Evolutionary conservation across 768 basidiomycete species (phyloP), one percentile per base, ranked within the genome.

Genomic region (Amanita rubescens): DNA sequence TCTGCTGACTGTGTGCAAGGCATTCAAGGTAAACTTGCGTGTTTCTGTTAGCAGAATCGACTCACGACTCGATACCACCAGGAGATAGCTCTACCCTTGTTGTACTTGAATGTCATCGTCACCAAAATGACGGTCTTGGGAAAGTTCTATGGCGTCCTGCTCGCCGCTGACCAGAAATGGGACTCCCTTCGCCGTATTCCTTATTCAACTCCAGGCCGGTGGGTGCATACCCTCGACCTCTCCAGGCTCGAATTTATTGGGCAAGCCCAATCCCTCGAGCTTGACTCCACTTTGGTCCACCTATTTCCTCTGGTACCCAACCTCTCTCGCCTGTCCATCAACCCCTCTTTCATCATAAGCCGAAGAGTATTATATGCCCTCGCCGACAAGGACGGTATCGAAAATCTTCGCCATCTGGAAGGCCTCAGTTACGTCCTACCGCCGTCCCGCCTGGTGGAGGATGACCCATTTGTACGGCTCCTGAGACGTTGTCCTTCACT

Each of bases 141-240:
- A 52, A 75, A 71, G 55, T 85, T 93, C 59, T 71, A 77, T n/a
- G 55, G 69, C n/a, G 72, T 71, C 20, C 75, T 94, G 1, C 69
- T 75, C 55, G 60, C 63, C 27, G 83, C 85, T 6, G 92, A 95
- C 57, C 75, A 80, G 59, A 79, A 77, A 62, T 95, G 93, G 93
- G 90, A 93, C 61, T 88, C 90, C 41, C 82, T 95, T 53, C 81
- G 89, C 49, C 79, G 93, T 47, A 91, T 89, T 58, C 89, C 89
- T 0, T 88, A 86, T 61, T 94, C 91, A 3, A 78, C 86, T 0
- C 93, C 93, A 1, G 93, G 93, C 25, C 77, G 93, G 63, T 94
- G 90, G 87, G 81, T 95, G 1, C 85, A 84, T 55, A 67, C 64
- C 9, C 73, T 96, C 20, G 86, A 95, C 66, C 69, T 96, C 5